These are phyloP conservation scores for Ceriops zippeliana DNA, from an alignment of 345 rosid genomes.

Conservation along the genomic window DNA sequence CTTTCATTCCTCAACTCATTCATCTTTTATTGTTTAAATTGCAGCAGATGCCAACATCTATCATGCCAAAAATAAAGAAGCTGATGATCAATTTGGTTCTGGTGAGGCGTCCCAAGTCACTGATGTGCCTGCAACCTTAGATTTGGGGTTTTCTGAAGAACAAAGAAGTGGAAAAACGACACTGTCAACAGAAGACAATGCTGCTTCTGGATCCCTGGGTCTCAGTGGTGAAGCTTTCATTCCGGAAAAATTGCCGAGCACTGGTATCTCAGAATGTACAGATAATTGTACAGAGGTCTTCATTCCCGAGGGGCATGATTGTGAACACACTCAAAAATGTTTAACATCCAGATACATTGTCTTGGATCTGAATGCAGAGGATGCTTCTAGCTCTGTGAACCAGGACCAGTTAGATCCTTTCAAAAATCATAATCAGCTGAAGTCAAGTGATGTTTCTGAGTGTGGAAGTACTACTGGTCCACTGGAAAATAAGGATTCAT, in stretches of 20 bases:
- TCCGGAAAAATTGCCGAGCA: conserved; percentile 8
- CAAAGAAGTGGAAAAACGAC: conserved; percentile 19
- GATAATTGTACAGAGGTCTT: conserved; percentile 25
- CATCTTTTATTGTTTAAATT: background rate
- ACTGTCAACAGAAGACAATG: conserved; percentile 11
- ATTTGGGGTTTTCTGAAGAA: conserved; percentile 23
- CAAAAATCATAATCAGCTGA: conserved; percentile 31
- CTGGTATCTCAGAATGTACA: conserved; percentile 16
- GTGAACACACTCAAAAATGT: conserved; percentile 24
- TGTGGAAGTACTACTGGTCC: conserved; percentile 64
- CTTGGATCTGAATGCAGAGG: conserved; percentile 55
- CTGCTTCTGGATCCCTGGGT: conserved; percentile 29
- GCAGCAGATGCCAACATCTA: conserved; percentile 8
- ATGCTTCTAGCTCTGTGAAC: conserved; percentile 48
- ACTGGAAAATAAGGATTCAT: conserved; percentile 50
- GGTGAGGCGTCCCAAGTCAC: conserved; percentile 40
- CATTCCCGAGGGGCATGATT: conserved; percentile 21
- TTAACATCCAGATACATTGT: conserved; percentile 28
- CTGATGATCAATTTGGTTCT: conserved; percentile 14
- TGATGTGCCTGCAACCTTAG: conserved; percentile 26
- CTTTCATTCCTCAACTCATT: background rate
- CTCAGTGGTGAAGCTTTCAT: conserved; percentile 34
- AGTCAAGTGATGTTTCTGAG: conserved; percentile 51
- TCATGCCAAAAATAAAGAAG: conserved; percentile 19
- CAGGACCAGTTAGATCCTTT: conserved; percentile 30